These are phyloP conservation scores for Wickerhamomyces bisporus DNA, from an alignment of 805 yeast genomes.

Conservation along the genomic window DNA sequence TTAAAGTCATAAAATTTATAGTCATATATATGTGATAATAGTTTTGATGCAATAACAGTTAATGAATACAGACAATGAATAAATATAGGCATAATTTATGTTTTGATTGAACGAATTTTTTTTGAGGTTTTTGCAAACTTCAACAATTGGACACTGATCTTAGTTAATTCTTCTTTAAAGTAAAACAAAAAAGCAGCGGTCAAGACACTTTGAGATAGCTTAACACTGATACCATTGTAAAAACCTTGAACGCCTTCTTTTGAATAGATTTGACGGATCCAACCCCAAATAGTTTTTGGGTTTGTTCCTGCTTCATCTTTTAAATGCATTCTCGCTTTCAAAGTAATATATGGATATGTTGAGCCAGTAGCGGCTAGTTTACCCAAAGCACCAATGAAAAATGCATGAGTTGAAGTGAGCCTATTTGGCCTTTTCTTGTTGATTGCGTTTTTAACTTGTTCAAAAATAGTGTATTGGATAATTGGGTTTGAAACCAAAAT, in stretches of 20 bases:
- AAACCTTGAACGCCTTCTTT: slow-evolving; percentile 74
- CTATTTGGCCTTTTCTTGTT: slow-evolving; percentile 43
- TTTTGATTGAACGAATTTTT: neutral
- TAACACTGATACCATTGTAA: slow-evolving; percentile 76
- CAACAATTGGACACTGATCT: slow-evolving; percentile 50
- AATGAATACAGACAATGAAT: no score
- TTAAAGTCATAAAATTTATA: neutral
- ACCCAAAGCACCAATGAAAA: slow-evolving; percentile 83
- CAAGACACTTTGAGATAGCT: slow-evolving; percentile 74
- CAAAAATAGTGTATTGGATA: slow-evolving; percentile 87
- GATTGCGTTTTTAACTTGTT: slow-evolving; percentile 69
- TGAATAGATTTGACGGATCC: slow-evolving; percentile 52
- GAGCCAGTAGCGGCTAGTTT: slow-evolving; percentile 83
- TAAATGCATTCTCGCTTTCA: slow-evolving; percentile 85
- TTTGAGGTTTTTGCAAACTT: slow-evolving; percentile 30
- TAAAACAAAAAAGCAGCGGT: slow-evolving; percentile 89
- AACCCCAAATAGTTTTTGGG: slow-evolving; percentile 36
- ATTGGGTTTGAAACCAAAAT: slow-evolving; percentile 84
- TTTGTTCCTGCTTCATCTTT: slow-evolving; percentile 32
- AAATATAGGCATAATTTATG: no score
- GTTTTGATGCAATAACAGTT: no score
- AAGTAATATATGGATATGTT: slow-evolving; percentile 88
- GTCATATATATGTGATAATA: neutral
- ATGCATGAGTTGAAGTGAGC: slow-evolving; percentile 70
- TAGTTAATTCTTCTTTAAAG: slow-evolving; percentile 81